Base-by-base conservation (phyloP, 202 grass and related monocot genomes). In the Dendrocalamus latiflorus region DNA sequence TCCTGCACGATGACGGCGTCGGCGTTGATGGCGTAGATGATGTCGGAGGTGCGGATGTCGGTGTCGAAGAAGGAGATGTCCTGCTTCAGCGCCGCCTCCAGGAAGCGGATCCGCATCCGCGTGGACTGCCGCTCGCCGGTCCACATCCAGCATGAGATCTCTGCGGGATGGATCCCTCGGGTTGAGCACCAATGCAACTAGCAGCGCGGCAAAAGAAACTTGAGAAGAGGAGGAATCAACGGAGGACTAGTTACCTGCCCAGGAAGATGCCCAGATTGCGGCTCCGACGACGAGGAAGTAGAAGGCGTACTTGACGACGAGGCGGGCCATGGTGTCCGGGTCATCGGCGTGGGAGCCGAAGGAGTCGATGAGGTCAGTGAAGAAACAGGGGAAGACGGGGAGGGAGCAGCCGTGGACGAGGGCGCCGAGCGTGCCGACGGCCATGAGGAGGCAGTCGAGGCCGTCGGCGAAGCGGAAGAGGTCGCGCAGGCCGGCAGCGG, bases 101-200 rank as follows among this genome's bases (percentile, higher is more conserved):
- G 87, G 84, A 92, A 99, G 0, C 83, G 86, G 83, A 99, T 90
- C 81, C 96, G 91, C 96, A 99, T 99, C 77, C 78, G 80, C 3
- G 96, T 94, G 0, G 96, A 87, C 83, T 99, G 96, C 9, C 96
- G 83, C 86, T 99, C 96, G 71, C 96, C 96, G 39, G 85, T 99
- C 96, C 96, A 99, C 96, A 99, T 99, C 96, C 96, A 99, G 85
- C 96, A 99, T 0, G 96, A 93, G 56, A 99, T 99, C 96, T 99
- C 96, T 94, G 88, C 16, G 61, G 20, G 47, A 65, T 26, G 24
- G 7, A 60, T 60, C 24, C 57, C 57, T 28, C 25, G 25, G 25
- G 24, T 57, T 10, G 21, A 28, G 6, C 58, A 30, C 13, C 58
- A 30, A 61, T 14, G 58, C 58, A 12, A 13, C 10, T 22, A 2